These are phyloP conservation scores for Phyllosticta paracitricarpa DNA, from an alignment of 2,329 filamentous ascomycete species.

Conservation along the genomic window DNA sequence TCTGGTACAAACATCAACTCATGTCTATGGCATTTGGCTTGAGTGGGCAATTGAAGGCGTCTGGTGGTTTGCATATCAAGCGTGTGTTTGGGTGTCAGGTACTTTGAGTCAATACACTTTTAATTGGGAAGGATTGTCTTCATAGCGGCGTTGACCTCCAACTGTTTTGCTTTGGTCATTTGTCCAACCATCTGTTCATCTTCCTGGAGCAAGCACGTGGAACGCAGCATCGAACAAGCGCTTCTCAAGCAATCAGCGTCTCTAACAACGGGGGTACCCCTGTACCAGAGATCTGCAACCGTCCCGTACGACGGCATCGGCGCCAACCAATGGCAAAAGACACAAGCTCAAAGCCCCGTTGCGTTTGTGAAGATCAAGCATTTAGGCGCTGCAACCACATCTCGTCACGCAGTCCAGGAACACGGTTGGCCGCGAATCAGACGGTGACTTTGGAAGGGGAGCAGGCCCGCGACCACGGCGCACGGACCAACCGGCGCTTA, in stretches of 20 bases:
- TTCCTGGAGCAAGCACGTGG: background rate
- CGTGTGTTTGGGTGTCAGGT: background rate
- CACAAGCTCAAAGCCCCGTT: background rate
- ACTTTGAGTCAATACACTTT: background rate
- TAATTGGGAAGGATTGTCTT: background rate
- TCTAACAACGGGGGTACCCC: background rate
- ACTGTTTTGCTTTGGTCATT: background rate
- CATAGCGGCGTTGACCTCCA: background rate
- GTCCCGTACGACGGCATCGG: slow-evolving; percentile 1
- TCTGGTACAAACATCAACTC: background rate
- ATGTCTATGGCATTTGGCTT: background rate
- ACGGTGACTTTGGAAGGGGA: background rate
- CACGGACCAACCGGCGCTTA: background rate
- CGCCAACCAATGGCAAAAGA: background rate
- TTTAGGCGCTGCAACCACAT: background rate
- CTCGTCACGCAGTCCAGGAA: background rate
- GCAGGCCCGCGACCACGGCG: background rate
- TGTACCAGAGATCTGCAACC: slow-evolving; percentile 6
- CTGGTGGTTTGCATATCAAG: background rate
- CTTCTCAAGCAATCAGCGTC: background rate
- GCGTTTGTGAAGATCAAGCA: background rate
- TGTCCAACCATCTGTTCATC: background rate
- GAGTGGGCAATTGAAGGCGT: background rate
- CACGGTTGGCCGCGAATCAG: background rate
- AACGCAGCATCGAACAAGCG: background rate